These are phyloP conservation scores for Arachnomyces sp. DNA, from an alignment of 2,329 filamentous ascomycete species.

Conservation along the genomic window DNA sequence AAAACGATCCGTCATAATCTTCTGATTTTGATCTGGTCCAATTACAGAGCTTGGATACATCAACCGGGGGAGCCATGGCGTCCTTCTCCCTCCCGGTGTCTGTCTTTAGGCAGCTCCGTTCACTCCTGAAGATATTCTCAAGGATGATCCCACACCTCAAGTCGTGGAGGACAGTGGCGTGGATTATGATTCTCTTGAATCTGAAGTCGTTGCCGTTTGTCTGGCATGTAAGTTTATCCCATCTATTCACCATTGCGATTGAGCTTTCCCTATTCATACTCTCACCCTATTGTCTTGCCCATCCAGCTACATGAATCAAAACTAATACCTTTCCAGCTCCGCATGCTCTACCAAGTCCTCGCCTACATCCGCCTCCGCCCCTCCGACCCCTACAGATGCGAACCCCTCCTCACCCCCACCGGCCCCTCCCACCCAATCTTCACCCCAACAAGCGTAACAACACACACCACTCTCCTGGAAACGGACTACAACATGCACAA, in stretches of 20 bases:
- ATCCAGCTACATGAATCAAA: not conserved
- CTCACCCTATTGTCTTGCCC: not conserved
- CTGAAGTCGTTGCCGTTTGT: constrained; percentile 65
- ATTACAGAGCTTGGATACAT: too few species aligned
- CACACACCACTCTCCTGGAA: constrained; percentile 63
- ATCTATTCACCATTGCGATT: not conserved
- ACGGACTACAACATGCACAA: constrained; percentile 84
- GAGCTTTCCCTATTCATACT: not conserved
- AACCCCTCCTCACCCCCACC: constrained; percentile 21
- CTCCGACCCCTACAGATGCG: constrained; percentile 38
- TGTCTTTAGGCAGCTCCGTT: not conserved
- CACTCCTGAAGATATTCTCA: not conserved
- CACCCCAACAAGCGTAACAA: constrained; percentile 58
- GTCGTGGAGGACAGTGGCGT: constrained; percentile 27
- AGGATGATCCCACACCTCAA: constrained; percentile 1
- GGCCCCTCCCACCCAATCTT: constrained; percentile 56
- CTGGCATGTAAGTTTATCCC: constrained; percentile 57
- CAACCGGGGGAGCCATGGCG: constrained; percentile 10
- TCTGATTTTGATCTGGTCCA: too few species aligned
- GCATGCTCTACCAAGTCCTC: constrained; percentile 51
- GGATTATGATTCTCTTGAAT: constrained; percentile 55
- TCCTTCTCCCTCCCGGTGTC: constrained; percentile 2
- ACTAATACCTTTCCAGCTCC: constrained; percentile 39
- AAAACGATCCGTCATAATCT: too few species aligned
- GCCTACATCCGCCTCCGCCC: constrained; percentile 46